Percentiles rank a stretch among this genome's conserved stretches.
phyloP scores from a whole-genome alignment of 352 stramenopile species.

The Phytophthora pistaciae region DNA sequence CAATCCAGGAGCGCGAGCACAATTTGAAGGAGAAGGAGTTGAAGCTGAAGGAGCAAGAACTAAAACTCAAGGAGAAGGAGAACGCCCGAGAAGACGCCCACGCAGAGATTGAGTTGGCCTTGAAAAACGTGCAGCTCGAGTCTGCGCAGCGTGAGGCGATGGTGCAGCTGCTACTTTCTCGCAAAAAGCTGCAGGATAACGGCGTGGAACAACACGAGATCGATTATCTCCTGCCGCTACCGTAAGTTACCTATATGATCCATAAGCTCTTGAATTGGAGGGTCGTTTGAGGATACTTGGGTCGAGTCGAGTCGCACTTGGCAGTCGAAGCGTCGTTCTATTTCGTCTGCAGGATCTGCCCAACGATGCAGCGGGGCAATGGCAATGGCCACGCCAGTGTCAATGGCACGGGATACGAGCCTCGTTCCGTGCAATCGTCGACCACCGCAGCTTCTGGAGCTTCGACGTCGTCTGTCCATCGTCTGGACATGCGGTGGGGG shows the following conservation, averaged over 20 bases:
- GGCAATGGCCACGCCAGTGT: constrained; percentile 1
- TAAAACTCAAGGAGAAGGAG: background rate
- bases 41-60: background rate
- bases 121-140: background rate
- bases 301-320: background rate
- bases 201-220: background rate
- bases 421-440: constrained; percentile 6
- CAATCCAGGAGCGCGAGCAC: background rate
- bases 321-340: constrained; percentile 27
- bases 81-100: background rate
- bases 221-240: background rate
- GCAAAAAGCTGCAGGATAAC: background rate
- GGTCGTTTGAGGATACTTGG: background rate
- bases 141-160: background rate
- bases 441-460: background rate
- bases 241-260: background rate
- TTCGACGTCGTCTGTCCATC: constrained; percentile 14
- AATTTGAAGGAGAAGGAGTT: background rate
- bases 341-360: constrained; percentile 15
- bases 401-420: constrained; percentile 40
- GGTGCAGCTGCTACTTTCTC: background rate
- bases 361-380: constrained; percentile 24
- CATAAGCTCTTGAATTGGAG: background rate
- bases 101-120: background rate
- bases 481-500: constrained; percentile 74